Evolutionary conservation across 106 monocot species (phyloP).

Genomic region (Alisma plantagoaquatica): DNA sequence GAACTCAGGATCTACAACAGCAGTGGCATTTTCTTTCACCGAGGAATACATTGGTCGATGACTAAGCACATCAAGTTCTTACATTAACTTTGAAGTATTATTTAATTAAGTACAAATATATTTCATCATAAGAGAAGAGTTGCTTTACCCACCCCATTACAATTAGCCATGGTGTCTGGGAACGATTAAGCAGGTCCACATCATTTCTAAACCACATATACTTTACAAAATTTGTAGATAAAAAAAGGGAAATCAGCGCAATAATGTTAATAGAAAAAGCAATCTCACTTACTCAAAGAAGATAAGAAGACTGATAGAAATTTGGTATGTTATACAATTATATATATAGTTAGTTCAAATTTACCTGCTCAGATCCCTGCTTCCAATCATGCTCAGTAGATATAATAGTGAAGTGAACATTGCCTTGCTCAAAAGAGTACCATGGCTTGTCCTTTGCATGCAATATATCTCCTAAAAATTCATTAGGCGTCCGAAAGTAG

Average conservation of each 20-base stretch:
- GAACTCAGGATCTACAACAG: too few relatives aligned
- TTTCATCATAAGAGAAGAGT: not conserved
- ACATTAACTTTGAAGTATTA: not conserved
- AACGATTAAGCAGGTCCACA: conserved; percentile 3
- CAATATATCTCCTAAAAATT: too few relatives aligned
- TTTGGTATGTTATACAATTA: too few relatives aligned
- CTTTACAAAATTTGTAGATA: too few relatives aligned
- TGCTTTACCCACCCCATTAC: conserved; percentile 3
- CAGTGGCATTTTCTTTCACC: too few relatives aligned
- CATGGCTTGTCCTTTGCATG: conserved; percentile 14
- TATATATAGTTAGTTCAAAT: not conserved
- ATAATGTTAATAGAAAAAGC: too few relatives aligned
- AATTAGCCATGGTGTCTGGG: conserved; percentile 14
- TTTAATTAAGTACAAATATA: not conserved
- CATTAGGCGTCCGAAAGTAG: conserved; percentile 11
- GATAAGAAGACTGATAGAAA: too few relatives aligned
- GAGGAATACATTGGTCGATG: conserved; percentile 14
- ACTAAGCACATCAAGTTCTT: not conserved
- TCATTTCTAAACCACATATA: conserved; percentile 11
- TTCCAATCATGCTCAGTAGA: conserved; percentile 14
- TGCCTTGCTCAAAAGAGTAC: conserved; percentile 15
- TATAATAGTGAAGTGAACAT: conserved; percentile 14
- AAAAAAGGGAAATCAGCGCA: too few relatives aligned
- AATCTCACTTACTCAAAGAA: too few relatives aligned
- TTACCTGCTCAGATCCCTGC: conserved; percentile 16